Base-by-base conservation (phyloP, 2,329 filamentous ascomycete genomes). In the Trichoderma sp. region DNA sequence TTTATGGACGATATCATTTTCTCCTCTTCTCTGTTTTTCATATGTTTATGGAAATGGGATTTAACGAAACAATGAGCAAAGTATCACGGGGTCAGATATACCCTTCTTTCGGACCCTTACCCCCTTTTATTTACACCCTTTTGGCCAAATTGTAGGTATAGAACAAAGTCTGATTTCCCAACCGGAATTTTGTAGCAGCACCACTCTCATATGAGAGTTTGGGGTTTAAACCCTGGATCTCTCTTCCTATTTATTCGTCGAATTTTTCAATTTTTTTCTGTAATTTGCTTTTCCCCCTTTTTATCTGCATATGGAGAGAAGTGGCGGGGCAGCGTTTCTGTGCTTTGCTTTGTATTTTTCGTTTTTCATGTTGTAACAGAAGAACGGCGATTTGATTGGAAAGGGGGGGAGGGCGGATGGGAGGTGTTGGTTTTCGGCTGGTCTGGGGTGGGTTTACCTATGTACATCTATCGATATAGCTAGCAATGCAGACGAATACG, bases 1-100 rank as follows among this genome's bases (percentile, higher is more conserved):
- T 26, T 7, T 20, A 53, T 6, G 20, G 65, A 28, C 23, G 32
- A 43, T 43, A 9, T 58, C 15, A 17, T 8, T 57, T 58, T 47
- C 9, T 17, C 17, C 28, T 30, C 57, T 53, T 58, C n/a, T 43
- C 20, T 32, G 17, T 17, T 59, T 68, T 47, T 30, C 53, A 43
- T 30, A 68, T 23, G 17, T 32, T 47, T n/a, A 61, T 61, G 66
- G 66, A 68, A 34, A 36, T 28, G 30, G 39, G 55, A 50, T 68
- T 68, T 30, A 61, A 61, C n/a, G 57, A 61, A 68, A 61, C 66
- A 68, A 50, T 36, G 28, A 50, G 57, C 66, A 68, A 50, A 68
- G 28, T 32, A 34, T 36, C 66, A 68, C 32, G 66, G 39, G 66
- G 23, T 61, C 55, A 68, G 57, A 68, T 68, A 61, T 63, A 62